A percentile compares a stretch with the other conserved stretches of the same genome.
phyloP scores from a whole-genome alignment of 2,329 filamentous ascomycete genomes.

The Cryoendolithus antarcticus region DNA sequence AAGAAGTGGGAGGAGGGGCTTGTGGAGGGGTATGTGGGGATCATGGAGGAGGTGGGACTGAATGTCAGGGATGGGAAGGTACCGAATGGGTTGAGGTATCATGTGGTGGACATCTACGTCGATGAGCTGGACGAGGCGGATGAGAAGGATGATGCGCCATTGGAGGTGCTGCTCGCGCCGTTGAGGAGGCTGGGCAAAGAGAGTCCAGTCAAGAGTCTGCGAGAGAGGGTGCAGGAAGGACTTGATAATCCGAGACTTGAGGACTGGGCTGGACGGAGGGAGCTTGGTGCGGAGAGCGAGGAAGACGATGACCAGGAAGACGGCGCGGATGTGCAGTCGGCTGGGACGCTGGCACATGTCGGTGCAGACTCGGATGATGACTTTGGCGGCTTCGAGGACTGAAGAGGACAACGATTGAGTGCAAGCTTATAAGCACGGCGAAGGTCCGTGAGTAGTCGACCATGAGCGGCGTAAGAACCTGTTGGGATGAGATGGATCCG shows the following conservation, averaged over 20 bases:
- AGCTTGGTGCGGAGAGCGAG: slow-evolving; percentile 27
- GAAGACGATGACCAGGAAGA: slow-evolving; percentile 27
- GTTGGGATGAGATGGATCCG: too few species aligned
- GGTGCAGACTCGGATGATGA: slow-evolving; percentile 18
- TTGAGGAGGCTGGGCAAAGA: slow-evolving; percentile 44
- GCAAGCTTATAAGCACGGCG: too few species aligned
- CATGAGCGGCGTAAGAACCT: too few species aligned
- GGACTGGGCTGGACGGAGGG: slow-evolving; percentile 39
- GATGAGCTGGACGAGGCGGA: slow-evolving; percentile 73
- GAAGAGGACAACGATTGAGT: slow-evolving; percentile 12
- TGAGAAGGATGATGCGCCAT: slow-evolving; percentile 28
- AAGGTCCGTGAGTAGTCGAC: too few species aligned
- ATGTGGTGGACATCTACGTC: slow-evolving; percentile 81
- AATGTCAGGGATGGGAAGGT: slow-evolving; percentile 43
- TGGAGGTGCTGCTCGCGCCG: slow-evolving; percentile 42
- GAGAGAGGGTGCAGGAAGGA: slow-evolving; percentile 56
- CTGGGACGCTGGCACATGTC: too few species aligned
- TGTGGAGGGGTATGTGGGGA: slow-evolving; percentile 32
- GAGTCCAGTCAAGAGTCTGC: slow-evolving; percentile 58
- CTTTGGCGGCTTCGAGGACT: slow-evolving; percentile 52
- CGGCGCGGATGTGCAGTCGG: not conserved
- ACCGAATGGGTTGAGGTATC: slow-evolving; percentile 73
- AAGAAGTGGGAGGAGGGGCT: slow-evolving; percentile 25
- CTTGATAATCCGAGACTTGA: slow-evolving; percentile 63
- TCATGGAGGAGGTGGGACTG: slow-evolving; percentile 36